Conservation (phyloP, 2,329 filamentous ascomycete genomes). For the Diaporthe sp. region DNA sequence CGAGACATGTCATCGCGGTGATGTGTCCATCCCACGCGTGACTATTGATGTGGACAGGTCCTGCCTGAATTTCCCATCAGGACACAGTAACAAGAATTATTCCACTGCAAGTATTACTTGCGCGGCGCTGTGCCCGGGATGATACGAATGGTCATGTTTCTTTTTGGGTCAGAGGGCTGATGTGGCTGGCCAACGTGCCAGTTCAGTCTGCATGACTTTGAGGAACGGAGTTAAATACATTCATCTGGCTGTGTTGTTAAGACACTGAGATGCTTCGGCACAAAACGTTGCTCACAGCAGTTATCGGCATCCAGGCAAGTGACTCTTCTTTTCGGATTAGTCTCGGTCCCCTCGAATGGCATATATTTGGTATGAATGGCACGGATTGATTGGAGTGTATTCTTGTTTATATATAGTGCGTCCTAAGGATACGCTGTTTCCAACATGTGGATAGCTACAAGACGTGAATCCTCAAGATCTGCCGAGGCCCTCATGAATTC, state of each 20-base stretch:
- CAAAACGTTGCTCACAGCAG: background rate
- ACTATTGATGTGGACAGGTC: background rate
- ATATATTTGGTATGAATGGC: background rate
- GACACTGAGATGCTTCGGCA: background rate
- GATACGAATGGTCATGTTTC: background rate
- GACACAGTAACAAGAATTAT: too few species aligned
- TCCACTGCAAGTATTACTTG: background rate
- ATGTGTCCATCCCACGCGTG: background rate
- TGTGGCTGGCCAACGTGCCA: too few species aligned
- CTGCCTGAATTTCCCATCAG: background rate
- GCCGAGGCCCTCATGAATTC: background rate
- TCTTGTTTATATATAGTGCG: background rate
- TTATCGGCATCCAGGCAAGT: background rate
- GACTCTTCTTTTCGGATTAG: background rate
- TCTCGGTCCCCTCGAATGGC: background rate
- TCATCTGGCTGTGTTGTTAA: background rate
- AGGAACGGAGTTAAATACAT: too few species aligned
- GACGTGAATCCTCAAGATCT: background rate
- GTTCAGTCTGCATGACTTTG: too few species aligned
- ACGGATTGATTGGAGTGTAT: conserved; percentile 7
- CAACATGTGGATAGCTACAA: background rate
- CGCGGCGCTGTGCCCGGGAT: too few species aligned
- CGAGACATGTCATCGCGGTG: background rate
- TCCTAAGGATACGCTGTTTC: background rate
- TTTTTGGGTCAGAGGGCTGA: background rate